Evolutionary conservation across 257 asterid species (phyloP).

Genomic region (Solanum etuberosum): DNA sequence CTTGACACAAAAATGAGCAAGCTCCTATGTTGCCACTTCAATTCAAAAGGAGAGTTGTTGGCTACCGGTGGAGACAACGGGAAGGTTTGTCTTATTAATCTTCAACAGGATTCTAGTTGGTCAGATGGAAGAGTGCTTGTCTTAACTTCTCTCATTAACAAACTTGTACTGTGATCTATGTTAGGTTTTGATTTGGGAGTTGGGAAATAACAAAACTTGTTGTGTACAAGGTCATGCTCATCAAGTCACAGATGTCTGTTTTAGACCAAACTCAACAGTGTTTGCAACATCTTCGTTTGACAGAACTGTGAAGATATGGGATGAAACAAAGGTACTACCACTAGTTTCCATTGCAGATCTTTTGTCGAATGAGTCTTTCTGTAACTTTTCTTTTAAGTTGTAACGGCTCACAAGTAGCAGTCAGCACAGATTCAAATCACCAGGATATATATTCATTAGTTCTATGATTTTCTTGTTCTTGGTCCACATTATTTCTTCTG

Average conservation of each 20-base stretch:
- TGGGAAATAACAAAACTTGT: not conserved
- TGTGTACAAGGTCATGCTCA: constrained; percentile 13
- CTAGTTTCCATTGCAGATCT: not conserved
- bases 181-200: constrained; percentile 25
- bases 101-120: not conserved
- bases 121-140: not conserved
- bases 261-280: constrained; percentile 22
- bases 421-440: not conserved
- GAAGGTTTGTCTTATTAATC: constrained; percentile 21
- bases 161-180: not conserved
- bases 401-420: not conserved
- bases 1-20: constrained; percentile 20
- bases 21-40: constrained; percentile 35
- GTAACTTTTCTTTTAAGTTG: not conserved
- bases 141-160: not conserved
- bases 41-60: constrained; percentile 24
- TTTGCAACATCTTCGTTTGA: constrained; percentile 45
- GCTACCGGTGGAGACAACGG: constrained; percentile 46
- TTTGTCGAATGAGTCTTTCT: not conserved
- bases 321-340: constrained; percentile 23
- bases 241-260: constrained; percentile 32
- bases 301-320: constrained; percentile 29
- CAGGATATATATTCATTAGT: not conserved
- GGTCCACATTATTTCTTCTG: not conserved
- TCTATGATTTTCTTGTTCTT: not conserved